Base-by-base conservation (phyloP, 2,329 filamentous ascomycete species). In the Hymenoscyphus fraxineus region DNA sequence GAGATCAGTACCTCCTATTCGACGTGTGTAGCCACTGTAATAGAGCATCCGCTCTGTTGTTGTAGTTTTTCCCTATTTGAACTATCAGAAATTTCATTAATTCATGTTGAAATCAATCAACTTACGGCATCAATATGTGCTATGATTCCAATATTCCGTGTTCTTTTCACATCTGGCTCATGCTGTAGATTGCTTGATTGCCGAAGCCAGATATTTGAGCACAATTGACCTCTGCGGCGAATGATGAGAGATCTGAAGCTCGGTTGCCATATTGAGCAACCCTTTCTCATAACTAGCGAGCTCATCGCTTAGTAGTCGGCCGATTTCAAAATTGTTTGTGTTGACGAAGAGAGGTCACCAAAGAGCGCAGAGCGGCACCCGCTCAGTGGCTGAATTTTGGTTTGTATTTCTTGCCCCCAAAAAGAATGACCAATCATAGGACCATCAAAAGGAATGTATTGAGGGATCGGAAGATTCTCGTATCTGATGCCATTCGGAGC, bases 31-130 rank as follows among this genome's bases (percentile, higher is more conserved):
- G 59, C 95, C 94, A 76, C 92, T 96, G 74, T 97, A 97, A 75
- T 93, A 98, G 73, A 99, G 89, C 94, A 98, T 98, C 65, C 95
- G 93, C 86, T 99, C 95, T 3, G 95, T 98, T 0, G 95, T 99
- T 0, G 95, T 98, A 1, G 95, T 99, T 82, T 99, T 99, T 9
- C 95, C 95, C 83, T 86, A 71, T 47, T 31, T 7, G 3, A 13
- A 27, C 13, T 0, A 12, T 54, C 13, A 54, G 19, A 54, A 27
- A 27, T n/a, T n/a, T n/a, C n/a, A 3, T n/a, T 32, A 44, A 19
- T 35, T n/a, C 60, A 7, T 10, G 12, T 35, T 22, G 2, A 27
- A 22, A 16, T 12, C 3, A 31, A 35, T 16, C 15, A 10, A 77
- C 82, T 70, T 76, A 86, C 84, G 64, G 95, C 95, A 87, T 98